A percentile compares a stretch with the other conserved stretches of the same genome.
phyloP scores from a whole-genome alignment of 106 monocot species.

The Dendrobium catenatum region DNA sequence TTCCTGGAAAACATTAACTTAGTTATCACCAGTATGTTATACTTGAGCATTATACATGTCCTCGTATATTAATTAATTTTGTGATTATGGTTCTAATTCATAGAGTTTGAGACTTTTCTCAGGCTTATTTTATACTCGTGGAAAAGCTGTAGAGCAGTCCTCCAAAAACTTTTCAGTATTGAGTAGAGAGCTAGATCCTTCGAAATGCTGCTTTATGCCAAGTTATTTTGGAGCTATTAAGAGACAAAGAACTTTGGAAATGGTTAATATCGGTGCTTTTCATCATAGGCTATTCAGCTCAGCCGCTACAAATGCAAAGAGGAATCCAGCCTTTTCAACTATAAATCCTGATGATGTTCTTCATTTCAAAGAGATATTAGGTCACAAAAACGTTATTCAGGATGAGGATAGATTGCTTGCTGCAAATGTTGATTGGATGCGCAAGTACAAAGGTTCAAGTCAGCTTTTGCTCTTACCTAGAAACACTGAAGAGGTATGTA shows the following conservation, averaged over 20 bases:
- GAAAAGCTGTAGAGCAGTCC: background rate
- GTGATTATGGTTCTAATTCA: background rate
- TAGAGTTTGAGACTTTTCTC: conserved; percentile 1
- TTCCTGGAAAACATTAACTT: background rate
- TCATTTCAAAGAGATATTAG: conserved; percentile 65
- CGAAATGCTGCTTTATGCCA: conserved; percentile 8
- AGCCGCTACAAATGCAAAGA: conserved; percentile 24
- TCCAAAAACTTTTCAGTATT: conserved; percentile 8
- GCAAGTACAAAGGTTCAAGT: conserved; percentile 83
- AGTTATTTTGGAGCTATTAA: conserved; percentile 4
- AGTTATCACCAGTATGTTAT: background rate
- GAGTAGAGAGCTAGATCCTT: background rate
- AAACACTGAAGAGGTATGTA: conserved; percentile 63
- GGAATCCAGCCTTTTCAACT: conserved; percentile 62
- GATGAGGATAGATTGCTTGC: conserved; percentile 73
- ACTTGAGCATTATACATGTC: background rate
- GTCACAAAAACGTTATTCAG: conserved; percentile 74
- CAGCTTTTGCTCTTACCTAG: conserved; percentile 79
- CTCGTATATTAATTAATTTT: background rate
- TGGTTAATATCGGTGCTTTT: conserved; percentile 5
- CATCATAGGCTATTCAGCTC: conserved; percentile 43
- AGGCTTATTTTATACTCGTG: conserved; percentile 13
- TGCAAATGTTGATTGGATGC: conserved; percentile 95
- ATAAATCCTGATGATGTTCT: conserved; percentile 60
- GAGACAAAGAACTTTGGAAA: background rate